Evolutionary conservation across 495 filamentous ascomycete species (phyloP), one percentile per base, ranked within the genome.

Genomic region (Talaromyces proteolyticus): DNA sequence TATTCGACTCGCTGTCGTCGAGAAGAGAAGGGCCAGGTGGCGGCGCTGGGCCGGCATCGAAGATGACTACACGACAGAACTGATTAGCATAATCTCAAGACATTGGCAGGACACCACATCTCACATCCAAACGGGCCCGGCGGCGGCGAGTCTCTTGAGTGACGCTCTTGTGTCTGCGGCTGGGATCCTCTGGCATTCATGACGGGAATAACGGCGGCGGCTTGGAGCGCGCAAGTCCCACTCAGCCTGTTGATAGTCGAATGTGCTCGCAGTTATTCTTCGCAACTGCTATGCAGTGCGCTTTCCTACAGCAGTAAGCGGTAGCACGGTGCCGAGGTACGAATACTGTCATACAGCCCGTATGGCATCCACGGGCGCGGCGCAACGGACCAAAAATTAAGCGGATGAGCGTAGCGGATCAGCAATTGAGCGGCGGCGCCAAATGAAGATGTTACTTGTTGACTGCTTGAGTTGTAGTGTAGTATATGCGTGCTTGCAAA

Each of bases 41-140:
- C 38, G 76, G 77, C 29, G 74, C 73, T 23, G 81, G 79, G 50
- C 77, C 72, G 54, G 74, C 74, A 43, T 78, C 72, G 51, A 75
- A 77, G 22, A 65, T 61, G 66, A 75, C 73, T 75, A 18, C 21
- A 44, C 19, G 43, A 66, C 61, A 55, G 24, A 36, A 48, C 23
- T 19, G 39, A 24, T 41, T 44, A 41, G 45, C 22, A 38, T 37
- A 17, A 43, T 36, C 6, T 41, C n/a, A 16, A 44, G 29, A n/a
- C n/a, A n/a, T 25, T 39, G 24, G 14, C 21, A 34, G 17, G 24
- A 22, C 42, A 44, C 19, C 21, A 54, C 11, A 11, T 76, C 81
- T 54, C 62, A 85, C 81, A 85, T 51, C 80, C 81, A 71, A 85
- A 85, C 17, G 79, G 80, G 57, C 62, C 69, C 21, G 64, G 57